Evolutionary conservation across 164 flowering plant species (phyloP).

Genomic region (Pachysandra terminalis): DNA sequence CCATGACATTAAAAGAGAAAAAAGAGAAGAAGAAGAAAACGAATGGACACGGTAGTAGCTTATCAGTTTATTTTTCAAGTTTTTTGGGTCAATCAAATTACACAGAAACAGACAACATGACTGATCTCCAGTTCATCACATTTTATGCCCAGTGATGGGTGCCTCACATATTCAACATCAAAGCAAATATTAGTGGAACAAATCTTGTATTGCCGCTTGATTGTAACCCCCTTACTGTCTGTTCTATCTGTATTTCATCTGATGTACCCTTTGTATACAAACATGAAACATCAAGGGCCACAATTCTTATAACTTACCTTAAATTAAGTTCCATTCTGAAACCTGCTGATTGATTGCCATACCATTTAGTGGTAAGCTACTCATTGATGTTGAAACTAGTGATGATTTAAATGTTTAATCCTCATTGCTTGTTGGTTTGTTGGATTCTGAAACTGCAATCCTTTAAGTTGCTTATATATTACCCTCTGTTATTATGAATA

Average conservation of each 20-base stretch:
- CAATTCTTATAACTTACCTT: not conserved
- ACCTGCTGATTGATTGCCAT: not conserved
- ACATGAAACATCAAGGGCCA: not conserved
- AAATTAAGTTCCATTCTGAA: not conserved
- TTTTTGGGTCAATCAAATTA: too few species aligned
- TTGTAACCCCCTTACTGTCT: not conserved
- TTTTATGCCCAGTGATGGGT: not conserved
- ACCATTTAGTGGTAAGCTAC: not conserved
- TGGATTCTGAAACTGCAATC: not conserved
- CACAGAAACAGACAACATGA: not conserved
- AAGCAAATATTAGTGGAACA: not conserved
- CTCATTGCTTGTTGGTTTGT: not conserved
- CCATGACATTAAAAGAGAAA: too few species aligned
- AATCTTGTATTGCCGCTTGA: not conserved
- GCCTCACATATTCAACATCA: not conserved
- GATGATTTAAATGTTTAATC: not conserved
- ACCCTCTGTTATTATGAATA: constrained; percentile 16
- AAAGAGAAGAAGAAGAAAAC: too few species aligned
- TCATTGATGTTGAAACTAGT: not conserved
- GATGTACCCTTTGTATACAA: not conserved
- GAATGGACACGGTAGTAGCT: too few species aligned
- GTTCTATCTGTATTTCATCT: not conserved
- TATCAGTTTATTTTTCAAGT: too few species aligned
- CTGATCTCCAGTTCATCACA: not conserved
- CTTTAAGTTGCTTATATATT: constrained; percentile 7